Conservation (phyloP, 257 asterid species). For the Paraleonurus japonicus region DNA sequence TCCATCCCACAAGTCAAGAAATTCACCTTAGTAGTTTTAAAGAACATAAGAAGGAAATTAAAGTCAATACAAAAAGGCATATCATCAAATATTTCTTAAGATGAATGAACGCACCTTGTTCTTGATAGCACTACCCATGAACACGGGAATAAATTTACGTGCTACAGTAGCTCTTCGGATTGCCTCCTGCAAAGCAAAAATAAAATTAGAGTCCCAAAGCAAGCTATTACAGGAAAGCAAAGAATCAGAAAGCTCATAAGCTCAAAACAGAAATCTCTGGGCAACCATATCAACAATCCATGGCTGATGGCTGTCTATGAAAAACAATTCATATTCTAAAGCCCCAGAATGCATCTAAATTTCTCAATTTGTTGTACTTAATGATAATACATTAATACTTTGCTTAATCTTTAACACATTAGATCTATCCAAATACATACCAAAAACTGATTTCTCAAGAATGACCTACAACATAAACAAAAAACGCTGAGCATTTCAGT, state of each 20-base stretch:
- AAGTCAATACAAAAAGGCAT: background rate
- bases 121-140: constrained; percentile 99
- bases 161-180: constrained; percentile 90
- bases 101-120: constrained; percentile 66
- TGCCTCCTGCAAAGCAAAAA: constrained; percentile 61
- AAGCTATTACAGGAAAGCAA: background rate
- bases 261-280: background rate
- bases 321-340: background rate
- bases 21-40: background rate
- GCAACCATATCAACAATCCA: background rate
- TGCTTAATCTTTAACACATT: background rate
- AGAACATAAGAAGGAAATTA: background rate
- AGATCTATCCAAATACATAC: background rate
- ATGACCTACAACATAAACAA: background rate
- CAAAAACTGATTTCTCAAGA: background rate
- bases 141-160: constrained; percentile 86
- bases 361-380: constrained; percentile 6
- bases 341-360: constrained; percentile 7
- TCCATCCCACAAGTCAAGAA: constrained; percentile 14
- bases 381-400: constrained; percentile 8
- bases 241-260: constrained; percentile 15
- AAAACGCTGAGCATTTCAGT: background rate
- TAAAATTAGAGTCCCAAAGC: constrained; percentile 18
- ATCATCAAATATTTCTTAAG: background rate
- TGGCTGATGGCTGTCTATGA: background rate